These are phyloP conservation scores for Babesia gibsoni DNA, from an alignment of 169 alveolate species.

Conservation along the genomic window DNA sequence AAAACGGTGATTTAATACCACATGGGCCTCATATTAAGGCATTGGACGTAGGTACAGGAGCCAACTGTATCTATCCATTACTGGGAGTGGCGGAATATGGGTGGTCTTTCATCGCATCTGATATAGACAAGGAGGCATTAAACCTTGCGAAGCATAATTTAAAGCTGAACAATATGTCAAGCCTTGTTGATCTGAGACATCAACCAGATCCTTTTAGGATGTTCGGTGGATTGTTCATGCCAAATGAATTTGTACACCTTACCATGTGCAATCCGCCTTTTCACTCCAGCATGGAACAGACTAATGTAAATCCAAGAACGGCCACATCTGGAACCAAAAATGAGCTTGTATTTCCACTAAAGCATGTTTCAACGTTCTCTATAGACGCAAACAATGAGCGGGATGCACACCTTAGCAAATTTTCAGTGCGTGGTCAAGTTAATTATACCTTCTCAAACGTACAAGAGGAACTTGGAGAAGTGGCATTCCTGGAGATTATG, in stretches of 20 bases:
- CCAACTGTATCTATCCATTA: constrained; percentile 75
- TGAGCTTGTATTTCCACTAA: constrained; percentile 35
- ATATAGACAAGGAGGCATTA: constrained; percentile 52
- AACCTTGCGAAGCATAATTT: constrained; percentile 50
- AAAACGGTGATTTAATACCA: not conserved
- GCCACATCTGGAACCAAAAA: constrained; percentile 22
- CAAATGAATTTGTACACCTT: constrained; percentile 42
- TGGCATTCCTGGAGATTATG: constrained; percentile 70
- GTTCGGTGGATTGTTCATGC: constrained; percentile 30
- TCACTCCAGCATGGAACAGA: constrained; percentile 33
- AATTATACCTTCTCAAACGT: constrained; percentile 31
- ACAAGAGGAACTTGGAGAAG: constrained; percentile 66
- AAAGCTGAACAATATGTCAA: constrained; percentile 7
- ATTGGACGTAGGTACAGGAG: constrained; percentile 76
- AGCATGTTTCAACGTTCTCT: not conserved
- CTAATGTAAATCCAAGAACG: constrained; percentile 42
- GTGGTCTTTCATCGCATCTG: constrained; percentile 70
- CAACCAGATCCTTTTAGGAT: constrained; percentile 39
- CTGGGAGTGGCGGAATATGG: constrained; percentile 64
- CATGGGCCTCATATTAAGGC: constrained; percentile 59
- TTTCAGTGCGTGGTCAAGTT: constrained; percentile 29
- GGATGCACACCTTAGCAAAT: not conserved
- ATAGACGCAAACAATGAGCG: not conserved
- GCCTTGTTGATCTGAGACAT: constrained; percentile 20
- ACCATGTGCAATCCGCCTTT: constrained; percentile 66